phyloP scores from a whole-genome alignment of 805 yeast genomes.

The Jamesozyma piceae region DNA sequence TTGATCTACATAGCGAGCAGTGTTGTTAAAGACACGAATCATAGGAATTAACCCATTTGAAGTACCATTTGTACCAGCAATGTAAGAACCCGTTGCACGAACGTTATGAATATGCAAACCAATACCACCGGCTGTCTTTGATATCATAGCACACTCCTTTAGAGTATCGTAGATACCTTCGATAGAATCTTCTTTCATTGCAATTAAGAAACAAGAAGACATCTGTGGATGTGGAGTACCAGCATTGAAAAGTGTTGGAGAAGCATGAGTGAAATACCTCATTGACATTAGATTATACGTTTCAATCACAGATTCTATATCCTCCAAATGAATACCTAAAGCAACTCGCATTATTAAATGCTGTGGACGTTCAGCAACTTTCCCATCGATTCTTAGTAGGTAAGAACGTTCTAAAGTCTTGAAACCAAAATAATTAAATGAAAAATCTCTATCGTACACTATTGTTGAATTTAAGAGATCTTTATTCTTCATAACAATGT shows the following conservation, averaged over 20 bases:
- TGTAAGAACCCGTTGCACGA: conserved; percentile 73
- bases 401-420: conserved; percentile 82
- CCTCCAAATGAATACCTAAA: conserved; percentile 69
- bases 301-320: conserved; percentile 55
- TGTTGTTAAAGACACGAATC: conserved; percentile 86
- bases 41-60: conserved; percentile 89
- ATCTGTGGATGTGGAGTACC: conserved; percentile 76
- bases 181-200: conserved; percentile 86
- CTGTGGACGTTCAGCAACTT: conserved; percentile 80
- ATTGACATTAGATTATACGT: conserved; percentile 81
- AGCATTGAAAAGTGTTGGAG: conserved; percentile 88
- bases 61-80: conserved; percentile 84
- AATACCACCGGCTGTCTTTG: conserved; percentile 90
- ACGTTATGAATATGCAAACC: conserved; percentile 83
- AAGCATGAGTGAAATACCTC: conserved; percentile 82
- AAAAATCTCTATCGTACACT: conserved; percentile 62
- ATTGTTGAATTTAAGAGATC: conserved; percentile 62
- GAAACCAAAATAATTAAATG: conserved; percentile 75
- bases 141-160: conserved; percentile 77
- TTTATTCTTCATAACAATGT: conserved; percentile 50
- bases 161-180: conserved; percentile 88
- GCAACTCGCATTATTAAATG: conserved; percentile 83
- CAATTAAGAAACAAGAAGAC: conserved; percentile 87
- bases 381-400: conserved; percentile 49
- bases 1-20: conserved; percentile 94